A percentile compares a stretch with the other conserved stretches of the same genome.
These are phyloP conservation scores for Mortierella sp. DNA, from an alignment of 371 early-diverging fungal species.

Conservation along the genomic window DNA sequence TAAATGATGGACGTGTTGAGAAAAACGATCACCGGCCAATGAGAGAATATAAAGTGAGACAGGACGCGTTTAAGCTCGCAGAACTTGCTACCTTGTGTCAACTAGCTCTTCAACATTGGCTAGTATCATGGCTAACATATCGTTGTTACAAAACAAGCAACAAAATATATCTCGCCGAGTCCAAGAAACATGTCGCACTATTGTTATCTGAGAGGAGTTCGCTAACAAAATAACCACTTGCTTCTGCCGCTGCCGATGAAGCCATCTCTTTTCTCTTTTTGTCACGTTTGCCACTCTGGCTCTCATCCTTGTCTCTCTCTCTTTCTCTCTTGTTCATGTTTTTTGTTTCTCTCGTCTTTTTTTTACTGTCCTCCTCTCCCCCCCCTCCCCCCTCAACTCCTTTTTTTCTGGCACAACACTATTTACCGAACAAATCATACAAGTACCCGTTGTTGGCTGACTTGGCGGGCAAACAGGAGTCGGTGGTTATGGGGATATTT, in stretches of 20 bases:
- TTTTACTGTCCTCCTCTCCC: neutral
- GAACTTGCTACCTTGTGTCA: no score
- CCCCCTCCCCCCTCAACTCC: neutral
- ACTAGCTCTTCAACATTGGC: neutral
- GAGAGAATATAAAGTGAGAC: neutral
- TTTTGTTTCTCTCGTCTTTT: neutral
- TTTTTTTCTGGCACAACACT: neutral
- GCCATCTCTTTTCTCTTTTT: neutral
- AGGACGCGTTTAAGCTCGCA: no score
- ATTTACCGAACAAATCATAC: neutral
- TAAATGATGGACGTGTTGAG: neutral
- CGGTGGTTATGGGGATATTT: neutral
- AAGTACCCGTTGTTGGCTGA: neutral
- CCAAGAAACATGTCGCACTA: neutral
- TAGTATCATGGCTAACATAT: no score
- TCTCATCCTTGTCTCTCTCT: neutral
- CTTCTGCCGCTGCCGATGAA: neutral
- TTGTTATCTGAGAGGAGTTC: neutral
- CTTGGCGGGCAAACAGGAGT: neutral
- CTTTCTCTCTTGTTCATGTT: neutral
- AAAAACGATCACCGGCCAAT: neutral
- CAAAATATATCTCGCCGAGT: no score
- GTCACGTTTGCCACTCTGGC: neutral
- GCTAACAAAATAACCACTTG: neutral
- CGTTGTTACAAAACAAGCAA: no score